Evolutionary conservation across 2,329 filamentous ascomycete genomes (phyloP), one percentile per base, ranked within the genome.

Genomic region (Arthrinium puccinioides): DNA sequence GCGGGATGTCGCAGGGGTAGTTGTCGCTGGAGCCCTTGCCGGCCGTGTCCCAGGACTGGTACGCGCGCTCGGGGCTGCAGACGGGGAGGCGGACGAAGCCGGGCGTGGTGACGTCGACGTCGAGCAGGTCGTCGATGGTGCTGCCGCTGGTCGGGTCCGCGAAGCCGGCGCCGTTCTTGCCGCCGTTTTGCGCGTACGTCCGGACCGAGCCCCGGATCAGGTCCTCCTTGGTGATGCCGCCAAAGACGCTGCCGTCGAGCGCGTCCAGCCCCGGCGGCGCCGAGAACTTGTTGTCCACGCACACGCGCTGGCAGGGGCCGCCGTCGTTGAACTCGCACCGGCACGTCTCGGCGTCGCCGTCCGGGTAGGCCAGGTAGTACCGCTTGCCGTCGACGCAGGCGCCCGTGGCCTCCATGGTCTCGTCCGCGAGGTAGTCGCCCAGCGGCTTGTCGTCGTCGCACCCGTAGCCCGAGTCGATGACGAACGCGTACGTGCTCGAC

Each of bases 1-100:
- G 45, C 19, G 44, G 39, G n/a, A 51, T 39, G 42, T 56, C 46
- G 49, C 62, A 64, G 2, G 61, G 62, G 40, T 52, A 64, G 44
- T 54, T 47, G 34, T 31, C 32, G 27, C 40, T 47, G 21, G 38
- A 36, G 37, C 38, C 47, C 28, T 43, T 41, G 6, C 37, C 44
- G 34, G 39, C 20, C 13, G 45, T 47, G 5, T 56, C 34, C 60
- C 60, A 66, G 18, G 52, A 48, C 39, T 50, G 40, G 25, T 37
- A 56, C 10, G 61, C 63, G 6, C 44, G 43, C 8, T 56, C 50
- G 21, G 54, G 41, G 36, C 50, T 55, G 49, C 62, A 66, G 13
- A 66, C 58, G 25, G 62, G 63, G 2, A 66, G 49, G 7, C 48
- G 52, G 27, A 65, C 49, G 39, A 55, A 56, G 2, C 62, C 62